Percentiles rank a stretch among this genome's conserved stretches.
phyloP scores from a whole-genome alignment of 345 rosid genomes.

The Arabidopsis suecica region DNA sequence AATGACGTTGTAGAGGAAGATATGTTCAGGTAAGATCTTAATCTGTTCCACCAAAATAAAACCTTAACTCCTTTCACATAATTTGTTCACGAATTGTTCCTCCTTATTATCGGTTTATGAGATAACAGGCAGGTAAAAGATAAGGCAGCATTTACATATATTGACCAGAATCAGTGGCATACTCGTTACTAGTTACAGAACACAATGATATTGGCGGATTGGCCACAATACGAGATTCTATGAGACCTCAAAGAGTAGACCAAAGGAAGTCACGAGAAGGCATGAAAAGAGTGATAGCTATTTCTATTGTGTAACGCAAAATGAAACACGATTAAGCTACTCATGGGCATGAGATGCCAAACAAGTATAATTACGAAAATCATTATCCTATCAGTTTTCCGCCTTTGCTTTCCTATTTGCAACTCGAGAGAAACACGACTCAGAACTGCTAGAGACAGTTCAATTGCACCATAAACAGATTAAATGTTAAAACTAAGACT shows the following conservation, averaged over 20 bases:
- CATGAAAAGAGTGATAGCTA: neutral
- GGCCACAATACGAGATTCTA: neutral
- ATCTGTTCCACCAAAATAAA: neutral
- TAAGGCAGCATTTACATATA: neutral
- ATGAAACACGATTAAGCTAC: too few species aligned
- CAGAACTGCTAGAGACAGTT: neutral
- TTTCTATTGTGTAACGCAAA: too few species aligned
- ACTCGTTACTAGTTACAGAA: neutral
- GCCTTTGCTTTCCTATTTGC: too few species aligned
- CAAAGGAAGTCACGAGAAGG: slow-evolving; percentile 8
- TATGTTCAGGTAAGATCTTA: slow-evolving; percentile 5
- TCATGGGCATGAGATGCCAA: too few species aligned
- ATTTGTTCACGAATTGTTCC: neutral
- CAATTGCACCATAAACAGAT: neutral
- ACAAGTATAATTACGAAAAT: too few species aligned
- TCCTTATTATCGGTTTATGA: neutral
- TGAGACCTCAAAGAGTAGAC: neutral
- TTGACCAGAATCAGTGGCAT: neutral
- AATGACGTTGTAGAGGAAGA: neutral
- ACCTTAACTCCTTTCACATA: neutral
- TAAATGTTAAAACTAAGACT: neutral
- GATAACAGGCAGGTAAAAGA: neutral
- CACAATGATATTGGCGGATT: slow-evolving; percentile 3
- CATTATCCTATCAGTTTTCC: too few species aligned
- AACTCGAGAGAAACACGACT: neutral